Base-by-base conservation (phyloP, 306 rosid species). In the Quercus cerris region DNA sequence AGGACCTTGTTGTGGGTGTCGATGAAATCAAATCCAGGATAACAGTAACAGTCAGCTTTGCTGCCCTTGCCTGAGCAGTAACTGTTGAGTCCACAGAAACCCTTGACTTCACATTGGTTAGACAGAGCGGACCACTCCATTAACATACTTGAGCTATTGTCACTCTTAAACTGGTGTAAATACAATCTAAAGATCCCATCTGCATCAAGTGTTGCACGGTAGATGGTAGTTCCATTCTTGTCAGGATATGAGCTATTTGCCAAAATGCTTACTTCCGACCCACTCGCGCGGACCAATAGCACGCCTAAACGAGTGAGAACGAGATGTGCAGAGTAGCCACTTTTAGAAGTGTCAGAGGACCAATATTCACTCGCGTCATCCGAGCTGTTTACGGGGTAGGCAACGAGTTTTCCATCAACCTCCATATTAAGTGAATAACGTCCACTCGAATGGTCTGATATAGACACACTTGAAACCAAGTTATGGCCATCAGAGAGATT, bases 111-210 rank as follows among this genome's bases (percentile, higher is more conserved):
- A 71, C 75, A 71, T 14, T 25, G 75, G 5, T 49, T 49, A 14
- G 75, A 1, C 55, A 49, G 49, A 2, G 38, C 5, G 4, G 59
- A 25, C 75, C 75, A 71, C 2, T 20, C 38, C 31, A 49, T 2
- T 4, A 14, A 3, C 38, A 44, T 28, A 71, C 28, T 25, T 13
- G 75, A 44, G 75, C 12, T 46, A 46, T 49, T 12, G 6, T 23
- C n/a, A 6, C 75, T 17, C 1, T n/a, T 56, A 49, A 71, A 3
- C 2, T 38, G 58, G 75, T 71, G 75, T 12, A 2, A 6, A 71
- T 71, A 71, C 59, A 71, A 49, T 51, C 75, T 71, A 71, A 71
- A 49, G 31, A 49, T 49, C 19, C 75, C 59, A 71, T 49, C 75
- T 4, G 30, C 5, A 14, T 71, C 75, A 49, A 71, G 75, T 13